Base-by-base conservation (phyloP, 2,329 filamentous ascomycete genomes). In the Plectosphaerella cucumerina region DNA sequence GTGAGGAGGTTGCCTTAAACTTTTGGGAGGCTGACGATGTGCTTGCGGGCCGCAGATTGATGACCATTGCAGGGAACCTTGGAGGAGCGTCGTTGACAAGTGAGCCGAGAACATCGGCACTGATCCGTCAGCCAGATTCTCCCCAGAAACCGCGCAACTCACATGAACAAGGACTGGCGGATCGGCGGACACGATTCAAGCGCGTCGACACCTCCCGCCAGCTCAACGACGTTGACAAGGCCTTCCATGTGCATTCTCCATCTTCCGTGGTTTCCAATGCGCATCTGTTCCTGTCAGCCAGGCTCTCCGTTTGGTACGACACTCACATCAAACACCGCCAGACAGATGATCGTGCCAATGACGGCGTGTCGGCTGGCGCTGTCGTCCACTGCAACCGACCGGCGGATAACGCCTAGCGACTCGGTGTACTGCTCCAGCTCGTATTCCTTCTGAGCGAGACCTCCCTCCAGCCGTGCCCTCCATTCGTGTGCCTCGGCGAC, bases 191-290 rank as follows among this genome's bases (percentile, higher is more conserved):
- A 21, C 1, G 53, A 50, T 3, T 59, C 52, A 6, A 60, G 15
- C 1, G 33, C 20, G 8, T 53, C 41, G 8, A 58, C 15, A 6
- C 58, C 58, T 4, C 56, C 58, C 15, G 34, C 17, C 12, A 54
- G 46, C 9, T 50, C 11, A 4, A 59, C 34, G 6, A 60, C 39
- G 2, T n/a, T 50, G 22, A 55, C 46, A 1, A 60, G 44, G 0
- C 58, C 58, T 4, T 37, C 17, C 51, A 60, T 57, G 1, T 60
- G 58, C 45, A 59, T 57, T 20, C 4, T 26, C 56, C 58, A 60
- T 3, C 50, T 50, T 2, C 52, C 41, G 0, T 39, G 42, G 12
- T 60, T 60, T 3, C 55, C 35, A 6, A 44, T 31, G 5, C 54
- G 51, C 54, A 59, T 44, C 58, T 60, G 2, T 12, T 0, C 3